Evolutionary conservation across 257 asterid genomes (phyloP).

Genomic region (Plantago ovata): DNA sequence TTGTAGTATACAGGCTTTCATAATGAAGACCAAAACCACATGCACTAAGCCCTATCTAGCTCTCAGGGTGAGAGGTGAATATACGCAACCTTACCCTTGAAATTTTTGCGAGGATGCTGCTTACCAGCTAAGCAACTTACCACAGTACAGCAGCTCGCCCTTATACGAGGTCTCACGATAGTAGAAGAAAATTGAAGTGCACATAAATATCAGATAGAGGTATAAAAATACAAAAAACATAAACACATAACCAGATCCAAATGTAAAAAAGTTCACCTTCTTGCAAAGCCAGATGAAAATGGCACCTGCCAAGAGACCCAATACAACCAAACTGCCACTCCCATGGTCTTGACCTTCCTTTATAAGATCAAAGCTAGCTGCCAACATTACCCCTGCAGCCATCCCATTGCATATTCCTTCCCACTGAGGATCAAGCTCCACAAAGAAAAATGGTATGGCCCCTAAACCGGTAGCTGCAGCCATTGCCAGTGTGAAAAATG

Average conservation of each 20-base stretch:
- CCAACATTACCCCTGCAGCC: slow-evolving; percentile 99
- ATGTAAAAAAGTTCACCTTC: slow-evolving; percentile 48
- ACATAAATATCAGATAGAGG: too few relatives aligned
- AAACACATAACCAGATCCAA: not conserved
- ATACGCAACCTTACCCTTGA: too few relatives aligned
- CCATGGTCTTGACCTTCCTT: slow-evolving; percentile 97
- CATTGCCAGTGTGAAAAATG: slow-evolving; percentile 83
- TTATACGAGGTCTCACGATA: too few relatives aligned
- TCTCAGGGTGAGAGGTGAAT: too few relatives aligned
- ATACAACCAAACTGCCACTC: slow-evolving; percentile 93
- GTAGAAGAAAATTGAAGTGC: too few relatives aligned
- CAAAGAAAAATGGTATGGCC: slow-evolving; percentile 90
- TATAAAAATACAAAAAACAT: not conserved
- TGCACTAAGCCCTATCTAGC: too few relatives aligned
- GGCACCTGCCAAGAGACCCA: slow-evolving; percentile 92
- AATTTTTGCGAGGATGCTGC: too few relatives aligned
- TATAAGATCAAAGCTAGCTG: slow-evolving; percentile 98
- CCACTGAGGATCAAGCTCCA: slow-evolving; percentile 97
- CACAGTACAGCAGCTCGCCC: too few relatives aligned
- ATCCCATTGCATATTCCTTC: slow-evolving; percentile 97
- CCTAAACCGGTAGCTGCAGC: slow-evolving; percentile 99
- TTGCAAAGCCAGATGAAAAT: slow-evolving; percentile 91
- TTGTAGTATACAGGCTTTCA: too few relatives aligned
- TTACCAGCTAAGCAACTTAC: too few relatives aligned
- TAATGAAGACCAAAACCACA: too few relatives aligned